Conservation (phyloP, 2,329 filamentous ascomycete genomes). For the Thelonectria blattea region DNA sequence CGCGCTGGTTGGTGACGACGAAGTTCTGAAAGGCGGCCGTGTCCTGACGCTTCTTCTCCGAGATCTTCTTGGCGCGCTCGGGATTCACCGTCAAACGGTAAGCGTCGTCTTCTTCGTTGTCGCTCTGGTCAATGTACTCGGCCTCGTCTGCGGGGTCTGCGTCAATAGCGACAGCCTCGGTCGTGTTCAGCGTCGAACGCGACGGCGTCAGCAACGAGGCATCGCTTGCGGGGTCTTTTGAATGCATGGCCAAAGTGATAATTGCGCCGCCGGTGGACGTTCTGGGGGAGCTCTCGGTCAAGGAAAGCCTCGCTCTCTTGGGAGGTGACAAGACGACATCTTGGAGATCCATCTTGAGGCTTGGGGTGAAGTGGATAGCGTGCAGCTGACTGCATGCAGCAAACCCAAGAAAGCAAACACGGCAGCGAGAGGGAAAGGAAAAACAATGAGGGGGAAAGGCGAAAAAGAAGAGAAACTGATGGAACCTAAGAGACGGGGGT, state of each 20-base stretch:
- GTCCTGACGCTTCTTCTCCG: conserved; percentile 56
- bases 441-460: not conserved
- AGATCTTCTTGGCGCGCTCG: conserved; percentile 45
- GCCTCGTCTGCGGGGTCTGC: conserved; percentile 11
- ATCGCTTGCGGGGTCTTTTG: not conserved
- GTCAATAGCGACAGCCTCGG: not conserved
- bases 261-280: not conserved
- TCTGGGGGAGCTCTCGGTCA: not conserved
- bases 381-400: not conserved
- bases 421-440: not conserved
- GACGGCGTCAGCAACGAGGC: not conserved
- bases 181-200: not conserved
- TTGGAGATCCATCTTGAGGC: not conserved
- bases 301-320: not conserved
- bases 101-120: conserved; percentile 35
- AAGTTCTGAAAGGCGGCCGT: conserved; percentile 56
- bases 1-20: conserved; percentile 44
- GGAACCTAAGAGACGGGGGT: not conserved
- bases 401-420: not conserved
- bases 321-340: not conserved
- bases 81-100: conserved; percentile 41
- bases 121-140: conserved; percentile 25
- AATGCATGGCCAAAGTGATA: not conserved
- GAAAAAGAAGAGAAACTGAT: not conserved
- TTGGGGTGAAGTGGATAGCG: not conserved